These are phyloP conservation scores for Aurifilum marmelostoma DNA, from an alignment of 2,329 filamentous ascomycete genomes.

Conservation along the genomic window DNA sequence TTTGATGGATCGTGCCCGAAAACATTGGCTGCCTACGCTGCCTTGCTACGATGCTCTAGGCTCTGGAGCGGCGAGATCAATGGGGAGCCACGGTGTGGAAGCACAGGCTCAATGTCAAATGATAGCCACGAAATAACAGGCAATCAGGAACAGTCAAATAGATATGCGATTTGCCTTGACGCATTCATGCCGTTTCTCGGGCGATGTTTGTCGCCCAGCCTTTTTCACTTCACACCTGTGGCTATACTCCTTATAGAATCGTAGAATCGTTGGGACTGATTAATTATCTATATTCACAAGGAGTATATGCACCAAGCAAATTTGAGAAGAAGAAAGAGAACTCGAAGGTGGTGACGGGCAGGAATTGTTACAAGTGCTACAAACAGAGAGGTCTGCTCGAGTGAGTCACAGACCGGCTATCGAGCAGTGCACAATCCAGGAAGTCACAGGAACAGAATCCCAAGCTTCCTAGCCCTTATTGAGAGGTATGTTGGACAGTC, in stretches of 20 bases:
- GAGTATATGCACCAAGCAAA: too few species aligned
- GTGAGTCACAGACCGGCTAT: background rate
- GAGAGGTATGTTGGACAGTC: too few species aligned
- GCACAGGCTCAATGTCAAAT: too few species aligned
- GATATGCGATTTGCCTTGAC: background rate
- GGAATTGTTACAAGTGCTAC: background rate
- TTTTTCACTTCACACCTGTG: too few species aligned
- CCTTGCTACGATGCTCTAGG: background rate
- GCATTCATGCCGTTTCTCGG: background rate
- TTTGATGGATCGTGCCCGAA: background rate
- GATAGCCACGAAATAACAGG: too few species aligned
- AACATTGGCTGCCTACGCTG: background rate
- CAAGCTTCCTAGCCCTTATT: background rate
- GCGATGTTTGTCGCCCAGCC: too few species aligned
- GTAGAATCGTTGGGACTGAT: too few species aligned
- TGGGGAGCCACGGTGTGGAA: background rate
- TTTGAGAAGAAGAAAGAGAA: too few species aligned
- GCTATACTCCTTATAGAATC: too few species aligned
- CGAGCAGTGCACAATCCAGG: background rate
- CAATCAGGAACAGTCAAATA: background rate
- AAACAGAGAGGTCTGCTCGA: background rate
- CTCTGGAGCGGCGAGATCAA: background rate
- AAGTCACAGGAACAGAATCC: background rate
- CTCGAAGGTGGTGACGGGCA: too few species aligned
- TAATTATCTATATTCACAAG: too few species aligned